These are phyloP conservation scores for Tilletiopsis washingtonensis DNA, from an alignment of 1,284 basidiomycete species.

Conservation along the genomic window DNA sequence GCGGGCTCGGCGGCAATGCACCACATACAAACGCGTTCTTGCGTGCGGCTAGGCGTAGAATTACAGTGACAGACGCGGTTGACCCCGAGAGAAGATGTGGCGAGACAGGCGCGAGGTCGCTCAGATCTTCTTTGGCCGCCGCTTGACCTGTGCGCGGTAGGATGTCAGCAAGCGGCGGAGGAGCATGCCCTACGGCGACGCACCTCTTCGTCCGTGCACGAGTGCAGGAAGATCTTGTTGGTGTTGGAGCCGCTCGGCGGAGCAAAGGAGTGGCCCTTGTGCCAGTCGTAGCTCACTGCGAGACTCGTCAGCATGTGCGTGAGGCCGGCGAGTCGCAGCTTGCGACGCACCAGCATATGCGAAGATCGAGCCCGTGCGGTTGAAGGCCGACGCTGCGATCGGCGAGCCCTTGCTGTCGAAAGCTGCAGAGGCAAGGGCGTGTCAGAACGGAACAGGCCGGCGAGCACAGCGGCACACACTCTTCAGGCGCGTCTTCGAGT, in stretches of 20 bases:
- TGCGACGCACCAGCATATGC: conserved; percentile 30
- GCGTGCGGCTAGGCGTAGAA: too few relatives aligned
- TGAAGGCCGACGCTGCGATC: conserved; percentile 41
- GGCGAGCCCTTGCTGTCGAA: conserved; percentile 43
- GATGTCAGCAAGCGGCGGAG: too few relatives aligned
- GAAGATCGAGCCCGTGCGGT: conserved; percentile 39
- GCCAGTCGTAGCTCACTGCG: conserved; percentile 43
- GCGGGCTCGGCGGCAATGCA: too few relatives aligned
- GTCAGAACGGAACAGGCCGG: background rate
- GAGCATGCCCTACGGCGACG: too few relatives aligned
- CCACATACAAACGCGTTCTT: too few relatives aligned
- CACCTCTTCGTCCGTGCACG: conserved; percentile 16
- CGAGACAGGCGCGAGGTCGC: too few relatives aligned
- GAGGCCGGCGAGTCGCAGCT: background rate
- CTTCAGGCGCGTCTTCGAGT: conserved; percentile 77
- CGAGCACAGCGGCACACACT: conserved; percentile 54
- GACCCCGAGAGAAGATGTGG: too few relatives aligned
- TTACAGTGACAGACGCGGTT: too few relatives aligned
- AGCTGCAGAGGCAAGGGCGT: conserved; percentile 5
- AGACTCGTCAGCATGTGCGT: background rate
- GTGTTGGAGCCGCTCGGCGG: conserved; percentile 24
- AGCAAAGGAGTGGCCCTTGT: conserved; percentile 39
- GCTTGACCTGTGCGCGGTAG: too few relatives aligned
- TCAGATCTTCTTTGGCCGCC: too few relatives aligned
- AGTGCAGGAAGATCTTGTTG: conserved; percentile 17